Evolutionary conservation across 371 early-diverging fungal species (phyloP).

Genomic region (Mucor indicus): DNA sequence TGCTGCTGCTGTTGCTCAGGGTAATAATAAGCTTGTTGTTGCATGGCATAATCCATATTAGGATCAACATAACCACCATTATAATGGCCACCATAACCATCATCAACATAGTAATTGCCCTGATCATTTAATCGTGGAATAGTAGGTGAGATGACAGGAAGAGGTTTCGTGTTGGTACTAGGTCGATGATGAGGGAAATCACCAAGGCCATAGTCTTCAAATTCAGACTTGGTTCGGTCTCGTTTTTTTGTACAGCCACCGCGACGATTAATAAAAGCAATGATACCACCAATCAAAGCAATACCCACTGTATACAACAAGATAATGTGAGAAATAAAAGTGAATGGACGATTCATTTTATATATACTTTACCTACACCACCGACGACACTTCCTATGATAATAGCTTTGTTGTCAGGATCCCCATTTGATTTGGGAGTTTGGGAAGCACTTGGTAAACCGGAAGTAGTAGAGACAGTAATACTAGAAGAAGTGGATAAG

Average conservation of each 20-base stretch:
- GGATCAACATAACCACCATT: too few relatives aligned
- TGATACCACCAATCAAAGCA: slow-evolving; percentile 41
- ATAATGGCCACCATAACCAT: slow-evolving; percentile 17
- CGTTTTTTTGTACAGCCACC: slow-evolving; percentile 28
- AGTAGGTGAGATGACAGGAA: slow-evolving; percentile 39
- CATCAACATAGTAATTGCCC: slow-evolving; percentile 34
- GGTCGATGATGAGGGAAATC: slow-evolving; percentile 41
- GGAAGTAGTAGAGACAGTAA: not conserved
- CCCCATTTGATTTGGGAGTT: too few relatives aligned
- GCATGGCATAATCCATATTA: too few relatives aligned
- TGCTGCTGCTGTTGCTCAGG: slow-evolving; percentile 27
- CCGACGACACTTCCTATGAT: slow-evolving; percentile 21
- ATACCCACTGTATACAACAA: slow-evolving; percentile 32
- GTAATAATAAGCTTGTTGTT: slow-evolving; percentile 15
- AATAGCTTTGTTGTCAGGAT: slow-evolving; percentile 6
- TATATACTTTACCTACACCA: slow-evolving; percentile 28
- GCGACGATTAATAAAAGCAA: slow-evolving; percentile 33
- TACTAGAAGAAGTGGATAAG: too few relatives aligned
- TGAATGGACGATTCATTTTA: not conserved
- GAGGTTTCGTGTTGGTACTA: slow-evolving; percentile 4
- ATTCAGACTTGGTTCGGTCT: slow-evolving; percentile 26
- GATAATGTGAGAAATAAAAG: not conserved
- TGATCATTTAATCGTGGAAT: slow-evolving; percentile 39
- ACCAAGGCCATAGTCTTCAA: slow-evolving; percentile 44
- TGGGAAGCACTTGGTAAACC: too few relatives aligned